Percentiles rank a stretch among this genome's conserved stretches.
Evolutionary conservation across 2,329 filamentous ascomycete genomes (phyloP).

Genomic region (Chalaropsis thielavioides): DNA sequence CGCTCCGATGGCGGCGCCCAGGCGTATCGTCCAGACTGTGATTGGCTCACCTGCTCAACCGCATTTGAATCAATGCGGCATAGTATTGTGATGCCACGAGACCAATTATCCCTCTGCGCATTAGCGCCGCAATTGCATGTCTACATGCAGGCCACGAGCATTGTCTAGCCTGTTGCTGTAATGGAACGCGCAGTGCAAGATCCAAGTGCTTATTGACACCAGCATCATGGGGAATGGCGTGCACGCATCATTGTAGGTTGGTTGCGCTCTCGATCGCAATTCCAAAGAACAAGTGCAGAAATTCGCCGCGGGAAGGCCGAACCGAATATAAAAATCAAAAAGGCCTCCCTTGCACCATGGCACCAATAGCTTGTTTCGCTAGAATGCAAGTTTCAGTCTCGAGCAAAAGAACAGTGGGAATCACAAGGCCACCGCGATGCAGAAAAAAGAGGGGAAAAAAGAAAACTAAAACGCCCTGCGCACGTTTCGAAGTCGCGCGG

Average conservation of each 20-base stretch:
- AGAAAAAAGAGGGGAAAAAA: background rate
- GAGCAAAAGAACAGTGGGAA: background rate
- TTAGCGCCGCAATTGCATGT: background rate
- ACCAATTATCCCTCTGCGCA: background rate
- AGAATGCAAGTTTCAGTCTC: background rate
- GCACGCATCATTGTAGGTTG: too few relatives aligned
- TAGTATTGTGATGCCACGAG: too few relatives aligned
- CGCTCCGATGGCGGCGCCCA: conserved; percentile 1
- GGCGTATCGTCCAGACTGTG: background rate
- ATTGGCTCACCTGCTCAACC: background rate
- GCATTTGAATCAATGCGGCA: background rate
- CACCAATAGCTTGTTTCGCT: background rate
- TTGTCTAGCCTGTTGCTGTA: background rate
- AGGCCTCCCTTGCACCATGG: too few relatives aligned
- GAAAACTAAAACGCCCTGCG: background rate
- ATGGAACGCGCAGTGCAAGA: background rate
- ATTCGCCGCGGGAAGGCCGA: background rate
- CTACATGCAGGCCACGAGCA: background rate
- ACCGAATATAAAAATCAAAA: background rate
- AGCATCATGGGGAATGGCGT: too few relatives aligned
- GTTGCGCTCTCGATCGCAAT: too few relatives aligned
- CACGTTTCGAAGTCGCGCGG: background rate
- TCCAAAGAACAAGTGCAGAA: too few relatives aligned
- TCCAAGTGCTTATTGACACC: background rate
- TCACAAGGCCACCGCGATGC: too few relatives aligned